Base-by-base conservation (phyloP, 176 grass and related monocot genomes). In the Phyllostachys edulis region DNA sequence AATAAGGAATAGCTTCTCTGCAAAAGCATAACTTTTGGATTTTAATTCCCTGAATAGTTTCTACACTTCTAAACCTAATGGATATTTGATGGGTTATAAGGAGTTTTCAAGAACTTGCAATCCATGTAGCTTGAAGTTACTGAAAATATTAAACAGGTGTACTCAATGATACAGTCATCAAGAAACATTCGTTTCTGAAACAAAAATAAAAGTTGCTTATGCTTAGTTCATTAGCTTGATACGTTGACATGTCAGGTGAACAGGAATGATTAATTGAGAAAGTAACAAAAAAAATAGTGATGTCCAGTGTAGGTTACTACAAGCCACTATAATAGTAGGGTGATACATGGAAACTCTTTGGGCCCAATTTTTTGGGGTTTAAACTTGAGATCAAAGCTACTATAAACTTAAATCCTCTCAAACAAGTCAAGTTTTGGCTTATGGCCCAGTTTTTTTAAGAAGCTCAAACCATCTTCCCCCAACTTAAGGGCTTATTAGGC, bases 1-100 rank as follows among this genome's bases (percentile, higher is more conserved):
- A 90, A 59, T 29, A 82, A 63, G 6, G 20, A 77, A 56, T 63
- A 83, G 44, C 34, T 77, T 77, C 27, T 83, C 21, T 51, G 16
- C 6, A 82, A 63, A 62, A 79, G 2, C 45, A 71, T 42, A 23
- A 8, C 14, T 65, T 40, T 36, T 77, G 4, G 7, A 77, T n/a
- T 50, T 71, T 7, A 61, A 54, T 76, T 40, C 12, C 4, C 10
- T 62, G 29, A 44, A 46, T 34, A 61, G 5, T 80, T 67, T 85
- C 40, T 80, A 71, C 24, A 68, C 18, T 64, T 67, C 45, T 44
- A 76, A 74, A 5, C 37, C 16, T 36, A 47, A 77, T 34, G 46
- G 66, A 82, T 54, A 72, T 24, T 42, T 56, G 50, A 66, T 72
- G 44, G 6, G 23, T 65, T 66, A 23, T 73, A 82, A 20, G 72